Evolutionary conservation across 768 basidiomycete species (phyloP), one percentile per base, ranked within the genome.

Genomic region (Fibroporia radiculosa): DNA sequence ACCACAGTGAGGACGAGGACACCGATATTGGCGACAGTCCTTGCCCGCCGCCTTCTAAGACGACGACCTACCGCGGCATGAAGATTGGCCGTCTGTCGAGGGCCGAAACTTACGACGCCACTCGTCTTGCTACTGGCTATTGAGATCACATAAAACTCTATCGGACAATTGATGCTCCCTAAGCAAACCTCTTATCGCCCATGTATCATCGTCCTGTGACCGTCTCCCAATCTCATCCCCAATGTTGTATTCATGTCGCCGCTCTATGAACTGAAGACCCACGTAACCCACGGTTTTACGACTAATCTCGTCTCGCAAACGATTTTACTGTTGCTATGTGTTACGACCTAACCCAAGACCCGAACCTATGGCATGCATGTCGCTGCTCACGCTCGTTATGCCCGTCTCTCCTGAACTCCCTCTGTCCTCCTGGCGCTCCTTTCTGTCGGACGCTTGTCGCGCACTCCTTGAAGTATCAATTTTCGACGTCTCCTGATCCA

Each of bases 11-110:
- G 31, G 86, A 86, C 45, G 84, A 82, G 34, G 84, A 86, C 43
- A 78, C 76, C 4, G 85, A 88, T 53, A 62, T 88, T 34, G 88
- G 86, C 12, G 88, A 87, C 55, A 92, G 89, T 55, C 91, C 91
- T 4, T 95, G 91, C 65, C 88, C 88, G 2, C 82, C 87, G 37
- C 80, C 84, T 10, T 78, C 72, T 26, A 86, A 83, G 57, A 67
- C 65, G 31, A 61, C 65, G 34, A 62, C 66, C 18, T 70, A 76
- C 44, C 81, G 82, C 60, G 69, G 65, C 56, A 85, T 80, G 65
- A 80, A 77, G 62, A 50, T 71, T 16, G 66, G 58, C 1, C 70
- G 74, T 29, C 65, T 87, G 26, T 53, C 63, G 8, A 73, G 82
- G 13, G 75, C 83, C 1, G 84, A 87, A 61, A 86, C 85, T 3